phyloP scores from a whole-genome alignment of 805 yeast species.

The Candida cerambycidarum region DNA sequence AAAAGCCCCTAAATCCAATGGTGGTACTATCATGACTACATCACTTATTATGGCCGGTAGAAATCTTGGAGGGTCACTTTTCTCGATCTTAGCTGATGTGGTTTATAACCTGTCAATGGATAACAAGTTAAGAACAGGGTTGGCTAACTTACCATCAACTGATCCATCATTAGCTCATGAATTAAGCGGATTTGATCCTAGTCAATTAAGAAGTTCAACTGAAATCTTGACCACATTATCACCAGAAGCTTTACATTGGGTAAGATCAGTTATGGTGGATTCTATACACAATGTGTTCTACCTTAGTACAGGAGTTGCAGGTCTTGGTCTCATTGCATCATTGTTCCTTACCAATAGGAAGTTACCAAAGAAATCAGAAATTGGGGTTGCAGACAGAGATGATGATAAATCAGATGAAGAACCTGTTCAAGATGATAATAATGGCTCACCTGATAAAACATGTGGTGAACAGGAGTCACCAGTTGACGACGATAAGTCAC shows the following conservation, averaged over 20 bases:
- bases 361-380: constrained; percentile 10
- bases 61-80: constrained; percentile 46
- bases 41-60: constrained; percentile 45
- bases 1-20: constrained; percentile 51
- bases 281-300: constrained; percentile 42
- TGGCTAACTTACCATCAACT: constrained; percentile 10
- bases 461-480: too few species aligned
- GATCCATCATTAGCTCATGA: constrained; percentile 10
- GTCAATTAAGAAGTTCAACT: constrained; percentile 7
- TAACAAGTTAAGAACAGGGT: constrained; percentile 9
- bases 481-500: too few species aligned
- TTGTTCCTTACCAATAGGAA: constrained; percentile 41
- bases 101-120: constrained; percentile 11
- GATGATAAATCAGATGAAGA: not conserved
- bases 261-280: constrained; percentile 30
- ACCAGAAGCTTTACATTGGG: constrained; percentile 22
- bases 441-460: too few species aligned
- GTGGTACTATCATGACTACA: constrained; percentile 49
- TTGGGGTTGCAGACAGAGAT: not conserved
- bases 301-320: constrained; percentile 38
- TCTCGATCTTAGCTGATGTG: constrained; percentile 24
- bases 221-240: constrained; percentile 14
- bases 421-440: not conserved
- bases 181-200: constrained; percentile 7
- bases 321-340: constrained; percentile 26